Conservation (phyloP, 495 filamentous ascomycete genomes). For the Hypomontagnella submonticulosa region DNA sequence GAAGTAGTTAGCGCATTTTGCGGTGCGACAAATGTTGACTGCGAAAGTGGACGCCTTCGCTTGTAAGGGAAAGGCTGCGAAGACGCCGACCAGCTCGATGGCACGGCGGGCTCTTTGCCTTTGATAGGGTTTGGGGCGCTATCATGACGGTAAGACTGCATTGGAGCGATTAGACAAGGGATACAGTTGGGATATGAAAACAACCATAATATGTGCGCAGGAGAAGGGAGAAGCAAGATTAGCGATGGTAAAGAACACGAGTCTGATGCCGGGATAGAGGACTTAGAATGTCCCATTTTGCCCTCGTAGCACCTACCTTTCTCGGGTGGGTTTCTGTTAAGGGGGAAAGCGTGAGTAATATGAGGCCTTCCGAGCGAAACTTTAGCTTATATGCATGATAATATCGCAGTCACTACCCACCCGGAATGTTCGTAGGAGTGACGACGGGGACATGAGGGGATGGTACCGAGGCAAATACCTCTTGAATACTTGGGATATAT, state of each 20-base stretch:
- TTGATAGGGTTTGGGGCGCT: slow-evolving; percentile 21
- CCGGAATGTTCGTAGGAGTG: too few species aligned
- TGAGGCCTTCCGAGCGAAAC: too few species aligned
- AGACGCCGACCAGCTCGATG: slow-evolving; percentile 22
- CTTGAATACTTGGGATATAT: neutral
- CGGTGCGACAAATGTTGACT: slow-evolving; percentile 40
- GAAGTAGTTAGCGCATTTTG: slow-evolving; percentile 11
- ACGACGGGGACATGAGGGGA: too few species aligned
- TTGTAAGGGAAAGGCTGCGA: slow-evolving; percentile 27
- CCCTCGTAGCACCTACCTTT: too few species aligned
- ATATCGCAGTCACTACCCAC: too few species aligned
- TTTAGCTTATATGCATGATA: too few species aligned
- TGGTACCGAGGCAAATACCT: too few species aligned
- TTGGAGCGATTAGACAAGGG: slow-evolving; percentile 22
- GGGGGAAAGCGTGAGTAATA: too few species aligned
- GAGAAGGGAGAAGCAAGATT: slow-evolving; percentile 1
- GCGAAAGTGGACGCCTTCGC: slow-evolving; percentile 37
- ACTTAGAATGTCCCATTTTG: too few species aligned
- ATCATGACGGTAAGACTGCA: slow-evolving; percentile 43
- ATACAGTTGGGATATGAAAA: slow-evolving; percentile 11
- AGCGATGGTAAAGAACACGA: neutral
- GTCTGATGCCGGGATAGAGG: too few species aligned
- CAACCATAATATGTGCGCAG: slow-evolving; percentile 7
- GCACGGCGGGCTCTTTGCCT: slow-evolving; percentile 23
- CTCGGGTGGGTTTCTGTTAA: too few species aligned